Evolutionary conservation across 768 basidiomycete species (phyloP).

Genomic region (Pleurotus ostreatus): DNA sequence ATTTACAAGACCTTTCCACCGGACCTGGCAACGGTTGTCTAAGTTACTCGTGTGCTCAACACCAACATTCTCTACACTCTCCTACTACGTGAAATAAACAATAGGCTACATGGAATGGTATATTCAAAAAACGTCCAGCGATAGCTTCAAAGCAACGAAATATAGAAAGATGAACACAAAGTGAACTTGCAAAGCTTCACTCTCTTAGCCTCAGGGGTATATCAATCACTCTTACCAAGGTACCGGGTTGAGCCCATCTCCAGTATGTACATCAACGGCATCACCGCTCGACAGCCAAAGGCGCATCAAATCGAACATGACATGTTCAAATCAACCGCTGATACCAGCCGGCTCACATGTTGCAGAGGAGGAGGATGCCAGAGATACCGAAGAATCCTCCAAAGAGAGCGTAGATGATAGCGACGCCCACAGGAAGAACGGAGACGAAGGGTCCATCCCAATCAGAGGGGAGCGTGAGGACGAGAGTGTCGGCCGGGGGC

Average conservation of each 20-base stretch:
- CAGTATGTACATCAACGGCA: background rate
- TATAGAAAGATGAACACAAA: background rate
- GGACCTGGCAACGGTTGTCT: too few species aligned
- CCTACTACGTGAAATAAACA: background rate
- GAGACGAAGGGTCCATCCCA: slow-evolving; percentile 59
- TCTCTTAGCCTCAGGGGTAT: background rate
- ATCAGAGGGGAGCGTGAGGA: slow-evolving; percentile 39
- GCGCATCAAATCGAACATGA: background rate
- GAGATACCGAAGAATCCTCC: slow-evolving; percentile 46
- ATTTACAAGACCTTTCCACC: too few species aligned
- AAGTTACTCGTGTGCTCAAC: too few species aligned
- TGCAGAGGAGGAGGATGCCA: slow-evolving; percentile 49
- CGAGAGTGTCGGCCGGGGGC: slow-evolving; percentile 32
- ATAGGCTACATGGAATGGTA: background rate
- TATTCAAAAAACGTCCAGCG: background rate
- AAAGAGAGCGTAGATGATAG: slow-evolving; percentile 38
- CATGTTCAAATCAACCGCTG: background rate
- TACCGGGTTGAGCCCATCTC: background rate
- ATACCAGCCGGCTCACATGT: slow-evolving; percentile 31
- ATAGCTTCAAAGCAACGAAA: background rate
- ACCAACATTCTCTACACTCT: too few species aligned
- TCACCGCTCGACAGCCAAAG: background rate
- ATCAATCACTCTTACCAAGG: background rate
- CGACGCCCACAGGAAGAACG: slow-evolving; percentile 38
- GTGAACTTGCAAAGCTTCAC: background rate